Evolutionary conservation across 1,284 basidiomycete genomes (phyloP).

Genomic region (Mycena sp.): DNA sequence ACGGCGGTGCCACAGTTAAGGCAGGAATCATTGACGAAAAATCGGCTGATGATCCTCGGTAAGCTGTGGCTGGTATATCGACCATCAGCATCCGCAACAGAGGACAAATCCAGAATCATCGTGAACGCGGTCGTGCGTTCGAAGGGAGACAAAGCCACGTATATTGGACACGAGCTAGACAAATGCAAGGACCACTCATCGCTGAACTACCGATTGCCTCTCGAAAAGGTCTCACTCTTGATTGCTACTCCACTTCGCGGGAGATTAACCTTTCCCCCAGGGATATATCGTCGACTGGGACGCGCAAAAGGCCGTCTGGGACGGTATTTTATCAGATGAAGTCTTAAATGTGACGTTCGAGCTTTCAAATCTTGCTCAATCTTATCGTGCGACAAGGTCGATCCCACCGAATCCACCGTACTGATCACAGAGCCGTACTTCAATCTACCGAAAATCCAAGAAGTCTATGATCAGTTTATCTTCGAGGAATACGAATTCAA

Average conservation of each 20-base stretch:
- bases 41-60: constrained; percentile 41
- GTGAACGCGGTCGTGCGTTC: constrained; percentile 85
- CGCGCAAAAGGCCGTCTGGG: constrained; percentile 91
- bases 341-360: constrained; percentile 64
- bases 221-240: constrained; percentile 76
- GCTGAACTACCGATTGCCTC: constrained; percentile 82
- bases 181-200: constrained; percentile 80
- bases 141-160: constrained; percentile 80
- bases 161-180: constrained; percentile 85
- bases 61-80: neutral
- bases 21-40: constrained; percentile 58
- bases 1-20: constrained; percentile 87
- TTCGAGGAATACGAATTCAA: constrained; percentile 97
- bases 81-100: constrained; percentile 20
- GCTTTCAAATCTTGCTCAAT: neutral
- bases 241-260: constrained; percentile 24
- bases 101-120: constrained; percentile 62
- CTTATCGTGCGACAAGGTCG: constrained; percentile 57
- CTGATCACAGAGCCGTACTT: constrained; percentile 95
- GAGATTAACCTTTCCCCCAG: too few species aligned
- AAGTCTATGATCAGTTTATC: constrained; percentile 92
- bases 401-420: constrained; percentile 76
- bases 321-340: constrained; percentile 80
- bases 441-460: constrained; percentile 91
- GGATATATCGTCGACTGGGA: constrained; percentile 94